A percentile compares a stretch with the other conserved stretches of the same genome.
Conservation (phyloP, 768 basidiomycete genomes). For the Dacryopinax spathularia region DNA sequence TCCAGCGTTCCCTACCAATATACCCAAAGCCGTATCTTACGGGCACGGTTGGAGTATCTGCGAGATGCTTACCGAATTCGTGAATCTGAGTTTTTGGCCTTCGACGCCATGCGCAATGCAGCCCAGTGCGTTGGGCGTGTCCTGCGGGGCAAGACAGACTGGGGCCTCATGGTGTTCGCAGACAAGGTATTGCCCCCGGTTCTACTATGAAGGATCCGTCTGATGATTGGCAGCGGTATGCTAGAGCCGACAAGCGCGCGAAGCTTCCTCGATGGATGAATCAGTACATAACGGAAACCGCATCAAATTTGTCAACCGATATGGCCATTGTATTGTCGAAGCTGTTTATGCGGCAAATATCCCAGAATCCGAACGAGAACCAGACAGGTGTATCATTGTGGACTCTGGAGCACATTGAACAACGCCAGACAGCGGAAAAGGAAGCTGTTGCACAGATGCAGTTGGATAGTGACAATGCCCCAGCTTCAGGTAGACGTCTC, state of each 20-base stretch:
- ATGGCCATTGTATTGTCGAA: conserved; percentile 92
- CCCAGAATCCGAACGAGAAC: conserved; percentile 92
- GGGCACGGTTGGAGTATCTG: conserved; percentile 91
- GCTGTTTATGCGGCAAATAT: conserved; percentile 95
- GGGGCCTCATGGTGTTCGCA: conserved; percentile 98
- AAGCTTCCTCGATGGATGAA: conserved; percentile 99
- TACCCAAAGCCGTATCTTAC: conserved; percentile 92
- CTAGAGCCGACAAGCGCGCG: conserved; percentile 80
- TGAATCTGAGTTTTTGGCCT: conserved; percentile 96
- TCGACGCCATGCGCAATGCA: conserved; percentile 98
- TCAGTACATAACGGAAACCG: conserved; percentile 96
- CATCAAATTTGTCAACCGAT: conserved; percentile 93
- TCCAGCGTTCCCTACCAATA: conserved; percentile 88
- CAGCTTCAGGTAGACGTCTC: no score
- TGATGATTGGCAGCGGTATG: conserved; percentile 51
- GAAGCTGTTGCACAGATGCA: conserved; percentile 43
- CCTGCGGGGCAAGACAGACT: conserved; percentile 94
- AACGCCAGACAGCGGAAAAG: conserved; percentile 68
- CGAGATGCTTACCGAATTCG: conserved; percentile 97
- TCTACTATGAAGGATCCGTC: background rate
- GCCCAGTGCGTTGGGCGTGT: conserved; percentile 98
- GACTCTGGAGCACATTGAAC: conserved; percentile 84
- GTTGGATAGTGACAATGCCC: conserved; percentile 15
- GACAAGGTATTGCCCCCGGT: conserved; percentile 57
- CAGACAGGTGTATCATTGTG: conserved; percentile 89